phyloP scores from a whole-genome alignment of 305 asterid genomes.

The Rubia peregrina region DNA sequence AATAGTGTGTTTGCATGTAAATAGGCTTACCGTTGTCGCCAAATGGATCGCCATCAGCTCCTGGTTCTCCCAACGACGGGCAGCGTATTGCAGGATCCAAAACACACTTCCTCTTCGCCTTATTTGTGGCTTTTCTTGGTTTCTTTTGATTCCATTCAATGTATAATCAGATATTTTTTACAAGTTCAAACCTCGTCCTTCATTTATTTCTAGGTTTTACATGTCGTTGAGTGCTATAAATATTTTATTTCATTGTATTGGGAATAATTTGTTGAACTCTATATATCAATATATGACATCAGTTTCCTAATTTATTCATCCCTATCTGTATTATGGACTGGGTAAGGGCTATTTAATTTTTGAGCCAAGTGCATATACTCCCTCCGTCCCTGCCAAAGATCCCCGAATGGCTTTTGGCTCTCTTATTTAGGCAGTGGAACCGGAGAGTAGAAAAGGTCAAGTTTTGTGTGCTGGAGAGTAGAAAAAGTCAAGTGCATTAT shows the following conservation, averaged over 20 bases:
- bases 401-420: no score
- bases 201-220: neutral
- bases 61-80: slow-evolving; percentile 26
- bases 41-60: slow-evolving; percentile 29
- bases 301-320: no score
- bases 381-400: no score
- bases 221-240: slow-evolving; percentile 5
- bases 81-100: slow-evolving; percentile 25
- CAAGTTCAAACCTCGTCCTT: neutral
- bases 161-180: slow-evolving; percentile 2
- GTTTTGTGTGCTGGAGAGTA: no score
- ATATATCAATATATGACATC: neutral
- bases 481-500: no score
- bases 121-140: slow-evolving; percentile 24
- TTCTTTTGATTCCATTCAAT: slow-evolving; percentile 13
- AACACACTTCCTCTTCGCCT: slow-evolving; percentile 33
- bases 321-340: no score
- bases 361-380: no score
- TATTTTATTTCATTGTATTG: neutral
- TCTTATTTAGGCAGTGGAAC: no score
- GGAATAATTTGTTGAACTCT: neutral
- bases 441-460: no score
- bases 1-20: neutral
- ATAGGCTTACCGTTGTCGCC: slow-evolving; percentile 1
- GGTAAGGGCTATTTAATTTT: no score